Percentiles rank a stretch among this genome's conserved stretches.
Evolutionary conservation across 140 eudicot genomes (phyloP).

Genomic region (Oenanthe javanica): DNA sequence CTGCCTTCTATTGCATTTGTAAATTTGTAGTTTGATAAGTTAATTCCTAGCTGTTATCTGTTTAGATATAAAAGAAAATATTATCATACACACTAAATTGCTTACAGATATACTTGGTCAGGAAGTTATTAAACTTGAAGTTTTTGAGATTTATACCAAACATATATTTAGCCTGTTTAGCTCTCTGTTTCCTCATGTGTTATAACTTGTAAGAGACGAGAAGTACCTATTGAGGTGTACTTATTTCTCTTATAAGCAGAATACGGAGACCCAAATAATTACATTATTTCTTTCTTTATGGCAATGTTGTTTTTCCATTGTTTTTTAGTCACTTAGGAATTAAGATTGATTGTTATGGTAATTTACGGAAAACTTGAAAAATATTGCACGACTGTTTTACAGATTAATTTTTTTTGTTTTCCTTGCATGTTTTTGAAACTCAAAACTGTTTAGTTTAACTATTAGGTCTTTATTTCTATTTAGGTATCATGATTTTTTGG

Average conservation of each 20-base stretch:
- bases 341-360: not conserved
- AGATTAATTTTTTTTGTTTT: not conserved
- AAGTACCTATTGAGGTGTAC: not conserved
- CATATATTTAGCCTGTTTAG: not conserved
- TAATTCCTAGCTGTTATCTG: not conserved
- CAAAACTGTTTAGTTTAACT: not conserved
- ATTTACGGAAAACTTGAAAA: not conserved
- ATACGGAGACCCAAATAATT: not conserved
- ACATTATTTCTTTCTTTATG: not conserved
- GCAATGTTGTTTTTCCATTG: not conserved
- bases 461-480: not conserved
- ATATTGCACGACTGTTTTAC: not conserved
- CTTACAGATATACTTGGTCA: not conserved
- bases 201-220: not conserved
- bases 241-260: not conserved
- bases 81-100: not conserved
- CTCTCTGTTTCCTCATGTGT: not conserved
- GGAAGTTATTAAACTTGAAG: too few species aligned
- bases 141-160: not conserved
- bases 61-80: not conserved
- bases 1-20: not conserved
- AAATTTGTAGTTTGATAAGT: too few species aligned
- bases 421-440: not conserved
- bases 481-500: not conserved
- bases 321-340: not conserved